These are phyloP conservation scores for Ilyonectria robusta DNA, from an alignment of 2,329 filamentous ascomycete genomes.

Conservation along the genomic window DNA sequence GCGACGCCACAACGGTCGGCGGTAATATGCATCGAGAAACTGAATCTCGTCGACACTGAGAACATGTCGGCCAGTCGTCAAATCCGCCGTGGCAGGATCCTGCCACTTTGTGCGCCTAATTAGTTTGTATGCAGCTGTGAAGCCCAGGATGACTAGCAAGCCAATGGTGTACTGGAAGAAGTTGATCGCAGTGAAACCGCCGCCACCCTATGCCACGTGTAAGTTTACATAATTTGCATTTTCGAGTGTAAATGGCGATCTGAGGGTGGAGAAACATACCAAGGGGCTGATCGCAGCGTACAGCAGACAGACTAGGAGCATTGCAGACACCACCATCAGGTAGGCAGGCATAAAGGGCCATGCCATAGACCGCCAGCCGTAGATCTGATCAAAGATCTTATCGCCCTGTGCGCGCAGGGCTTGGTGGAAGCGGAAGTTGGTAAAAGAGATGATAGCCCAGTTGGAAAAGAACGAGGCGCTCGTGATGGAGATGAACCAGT, in stretches of 20 bases:
- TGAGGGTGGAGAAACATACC: conserved; percentile 8
- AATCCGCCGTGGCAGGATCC: conserved; percentile 18
- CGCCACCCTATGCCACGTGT: conserved; percentile 3
- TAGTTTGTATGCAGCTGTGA: conserved; percentile 22
- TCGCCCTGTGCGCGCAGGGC: conserved; percentile 23
- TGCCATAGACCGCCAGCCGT: conserved; percentile 25
- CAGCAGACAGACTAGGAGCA: conserved; percentile 21
- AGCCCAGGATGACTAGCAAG: conserved; percentile 16
- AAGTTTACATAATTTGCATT: not conserved
- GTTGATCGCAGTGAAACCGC: conserved; percentile 19
- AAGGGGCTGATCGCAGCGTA: conserved; percentile 19
- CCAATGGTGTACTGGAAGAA: conserved; percentile 31
- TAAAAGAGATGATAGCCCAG: conserved; percentile 28
- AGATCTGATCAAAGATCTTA: conserved; percentile 17
- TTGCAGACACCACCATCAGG: conserved; percentile 11
- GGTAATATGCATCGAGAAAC: conserved; percentile 23
- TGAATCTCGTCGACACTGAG: conserved; percentile 17
- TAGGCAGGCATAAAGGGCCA: conserved; percentile 21
- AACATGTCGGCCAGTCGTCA: conserved; percentile 8
- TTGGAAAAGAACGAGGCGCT: conserved; percentile 30
- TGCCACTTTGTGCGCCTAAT: conserved; percentile 17
- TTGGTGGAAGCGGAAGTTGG: conserved; percentile 26
- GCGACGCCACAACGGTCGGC: conserved; percentile 20
- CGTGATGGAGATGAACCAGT: conserved; percentile 32
- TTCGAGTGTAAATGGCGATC: not conserved